Conservation (phyloP, 176 grass and related monocot species). For the Bothriochloa decipiens region DNA sequence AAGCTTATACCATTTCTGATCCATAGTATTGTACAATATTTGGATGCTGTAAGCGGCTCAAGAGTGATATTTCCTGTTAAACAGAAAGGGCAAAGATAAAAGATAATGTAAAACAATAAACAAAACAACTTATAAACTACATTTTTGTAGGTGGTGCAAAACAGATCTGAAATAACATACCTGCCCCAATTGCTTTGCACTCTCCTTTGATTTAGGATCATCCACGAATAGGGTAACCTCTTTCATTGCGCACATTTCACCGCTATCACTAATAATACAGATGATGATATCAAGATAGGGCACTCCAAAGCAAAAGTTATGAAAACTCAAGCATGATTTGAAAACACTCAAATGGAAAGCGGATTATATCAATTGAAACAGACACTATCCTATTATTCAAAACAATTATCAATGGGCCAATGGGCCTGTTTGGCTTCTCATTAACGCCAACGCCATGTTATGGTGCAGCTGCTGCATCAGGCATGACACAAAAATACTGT, state of each 20-base stretch:
- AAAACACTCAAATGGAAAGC: constrained; percentile 15
- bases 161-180: constrained; percentile 46
- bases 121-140: constrained; percentile 10
- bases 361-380: constrained; percentile 18
- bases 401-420: neutral
- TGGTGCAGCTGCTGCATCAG: neutral
- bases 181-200: constrained; percentile 89
- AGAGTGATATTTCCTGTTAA: constrained; percentile 91
- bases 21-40: constrained; percentile 98
- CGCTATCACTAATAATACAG: constrained; percentile 74
- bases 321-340: constrained; percentile 26
- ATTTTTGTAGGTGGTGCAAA: neutral
- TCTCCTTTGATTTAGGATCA: constrained; percentile 98
- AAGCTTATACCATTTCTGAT: constrained; percentile 83
- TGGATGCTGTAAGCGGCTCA: constrained; percentile 88
- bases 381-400: neutral
- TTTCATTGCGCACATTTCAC: constrained; percentile 99
- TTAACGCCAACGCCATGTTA: neutral
- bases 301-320: constrained; percentile 18
- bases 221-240: constrained; percentile 95
- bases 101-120: constrained; percentile 23
- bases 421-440: neutral
- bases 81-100: constrained; percentile 22
- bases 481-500: neutral
- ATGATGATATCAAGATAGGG: constrained; percentile 38